Conservation (phyloP, 768 basidiomycete genomes). For the Lactarius sanguifluus region DNA sequence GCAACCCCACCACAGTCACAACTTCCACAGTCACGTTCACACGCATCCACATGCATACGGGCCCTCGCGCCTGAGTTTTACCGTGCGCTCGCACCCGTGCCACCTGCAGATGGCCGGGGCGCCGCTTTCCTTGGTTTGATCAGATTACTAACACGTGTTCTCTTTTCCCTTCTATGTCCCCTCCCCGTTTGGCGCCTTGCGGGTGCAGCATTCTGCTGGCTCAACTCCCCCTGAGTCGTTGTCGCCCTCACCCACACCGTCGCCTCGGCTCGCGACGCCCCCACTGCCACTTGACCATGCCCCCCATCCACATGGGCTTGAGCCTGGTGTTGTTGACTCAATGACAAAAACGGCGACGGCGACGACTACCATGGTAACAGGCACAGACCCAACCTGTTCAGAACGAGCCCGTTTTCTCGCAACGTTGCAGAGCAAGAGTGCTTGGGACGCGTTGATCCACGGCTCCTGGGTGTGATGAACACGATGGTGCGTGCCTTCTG, state of each 20-base stretch:
- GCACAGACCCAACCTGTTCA: constrained; percentile 31
- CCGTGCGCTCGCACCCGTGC: constrained; percentile 35
- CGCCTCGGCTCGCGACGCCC: constrained; percentile 25
- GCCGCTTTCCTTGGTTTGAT: constrained; percentile 15
- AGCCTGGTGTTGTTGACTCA: background rate
- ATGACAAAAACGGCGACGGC: background rate
- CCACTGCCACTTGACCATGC: constrained; percentile 12
- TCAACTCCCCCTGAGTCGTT: constrained; percentile 20
- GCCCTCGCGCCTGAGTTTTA: constrained; percentile 41
- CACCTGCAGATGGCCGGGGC: constrained; percentile 24
- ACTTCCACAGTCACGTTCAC: constrained; percentile 12
- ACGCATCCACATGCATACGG: constrained; percentile 31
- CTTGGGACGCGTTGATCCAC: constrained; percentile 68
- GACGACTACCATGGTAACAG: background rate
- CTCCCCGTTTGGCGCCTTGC: too few relatives aligned
- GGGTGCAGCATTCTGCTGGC: constrained; percentile 15
- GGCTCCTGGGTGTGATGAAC: constrained; percentile 56
- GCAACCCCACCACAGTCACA: constrained; percentile 10
- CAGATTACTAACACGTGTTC: constrained; percentile 14
- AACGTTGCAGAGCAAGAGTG: constrained; percentile 58
- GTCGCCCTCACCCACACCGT: constrained; percentile 21
- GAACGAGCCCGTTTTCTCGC: constrained; percentile 53
- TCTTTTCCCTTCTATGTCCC: constrained; percentile 13
- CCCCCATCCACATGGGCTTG: constrained; percentile 18
- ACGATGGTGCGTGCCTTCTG: background rate